Base-by-base conservation (phyloP, 306 rosid species). In the Ormosia emarginata region DNA sequence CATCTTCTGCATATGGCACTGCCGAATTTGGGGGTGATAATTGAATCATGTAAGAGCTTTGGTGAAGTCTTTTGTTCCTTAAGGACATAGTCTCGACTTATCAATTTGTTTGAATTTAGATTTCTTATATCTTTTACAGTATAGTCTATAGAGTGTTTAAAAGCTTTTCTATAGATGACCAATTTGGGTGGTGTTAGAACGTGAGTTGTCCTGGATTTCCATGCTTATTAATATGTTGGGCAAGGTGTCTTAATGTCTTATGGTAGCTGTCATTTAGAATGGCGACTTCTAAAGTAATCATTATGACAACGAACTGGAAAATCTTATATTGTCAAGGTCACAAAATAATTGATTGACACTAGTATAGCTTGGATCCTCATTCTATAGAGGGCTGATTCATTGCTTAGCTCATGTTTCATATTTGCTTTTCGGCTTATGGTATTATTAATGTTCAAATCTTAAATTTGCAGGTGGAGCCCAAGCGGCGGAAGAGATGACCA, bases 401-500 rank as follows among this genome's bases (percentile, higher is more conserved):
- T 74, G 73, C 58, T 9, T 14, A 1, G 62, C 33, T 64, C 0
- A 30, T 6, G 74, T 32, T 56, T 44, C 52, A 34, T 17, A n/a
- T 5, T 44, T 63, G 53, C 39, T 15, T 36, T 29, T 29, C 24
- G n/a, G 40, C 49, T 2, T 39, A 44, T 59, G 65, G 34, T 39
- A 40, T 52, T 2, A 13, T 66, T 17, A 52, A 32, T 29, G 7
- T 24, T 50, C 2, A 40, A 12, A 50, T 47, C 6, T 68, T 80
- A 67, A 69, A 74, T 36, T 40, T 73, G 59, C 85, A 85, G 88
- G 88, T 64, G 72, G 82, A 76, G 71, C 80, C 83, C 2, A 85
- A 85, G 82, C 65, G 88, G 4, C 66, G 88, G 11, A 81, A 81
- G 67, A 85, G 83, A 81, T 13, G 77, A 81, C 82, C 77, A 47